These are phyloP conservation scores for Penicillium sp. DNA, from an alignment of 2,329 filamentous ascomycete genomes.

Conservation along the genomic window DNA sequence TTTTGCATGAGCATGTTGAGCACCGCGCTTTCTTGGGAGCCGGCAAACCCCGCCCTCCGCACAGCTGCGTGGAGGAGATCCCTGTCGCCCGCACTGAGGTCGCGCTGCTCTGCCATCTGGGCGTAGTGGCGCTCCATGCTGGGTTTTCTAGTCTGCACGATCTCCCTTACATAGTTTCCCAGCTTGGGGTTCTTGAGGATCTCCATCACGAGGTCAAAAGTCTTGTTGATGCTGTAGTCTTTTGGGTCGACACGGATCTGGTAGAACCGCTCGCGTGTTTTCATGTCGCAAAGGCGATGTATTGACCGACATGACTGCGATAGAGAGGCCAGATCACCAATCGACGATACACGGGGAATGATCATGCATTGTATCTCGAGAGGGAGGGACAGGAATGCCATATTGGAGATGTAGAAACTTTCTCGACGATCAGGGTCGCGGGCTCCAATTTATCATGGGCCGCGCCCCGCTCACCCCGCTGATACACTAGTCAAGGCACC, in stretches of 20 bases:
- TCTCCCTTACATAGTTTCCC: slow-evolving; percentile 18
- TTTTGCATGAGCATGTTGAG: slow-evolving; percentile 22
- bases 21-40: slow-evolving; percentile 1
- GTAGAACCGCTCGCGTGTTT: slow-evolving; percentile 10
- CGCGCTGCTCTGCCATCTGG: background rate
- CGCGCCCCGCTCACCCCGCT: no score
- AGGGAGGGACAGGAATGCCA: no score
- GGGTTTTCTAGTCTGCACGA: slow-evolving; percentile 4
- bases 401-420: no score
- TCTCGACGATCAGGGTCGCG: no score
- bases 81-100: background rate
- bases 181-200: slow-evolving; percentile 20
- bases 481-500: no score
- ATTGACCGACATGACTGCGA: background rate
- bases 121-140: background rate
- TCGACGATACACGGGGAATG: slow-evolving; percentile 3
- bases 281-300: slow-evolving; percentile 11
- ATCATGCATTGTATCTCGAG: no score
- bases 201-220: slow-evolving; percentile 17
- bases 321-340: background rate
- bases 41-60: slow-evolving; percentile 10
- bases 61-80: background rate
- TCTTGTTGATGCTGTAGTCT: background rate
- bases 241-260: slow-evolving; percentile 4
- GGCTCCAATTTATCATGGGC: no score